Evolutionary conservation across 179 eudicot species (phyloP), one percentile per base, ranked within the genome.

Genomic region (Beta corolliflora): DNA sequence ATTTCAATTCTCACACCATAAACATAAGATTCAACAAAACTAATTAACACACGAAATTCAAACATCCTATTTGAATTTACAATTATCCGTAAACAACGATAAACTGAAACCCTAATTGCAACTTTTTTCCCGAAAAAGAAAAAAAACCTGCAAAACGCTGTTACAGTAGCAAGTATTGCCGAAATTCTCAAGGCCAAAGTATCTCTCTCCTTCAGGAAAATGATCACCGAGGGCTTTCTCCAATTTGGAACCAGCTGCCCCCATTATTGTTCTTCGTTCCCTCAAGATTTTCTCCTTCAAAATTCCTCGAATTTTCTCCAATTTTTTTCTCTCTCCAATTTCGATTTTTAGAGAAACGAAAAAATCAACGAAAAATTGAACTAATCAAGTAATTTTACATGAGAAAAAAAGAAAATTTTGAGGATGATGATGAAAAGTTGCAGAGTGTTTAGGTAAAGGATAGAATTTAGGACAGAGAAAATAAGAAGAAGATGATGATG

Each of bases 111-210:
- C 77, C 74, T 60, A 75, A 73, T 23, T 25, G 5, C 59, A 9
- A 36, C 41, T 52, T 52, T 7, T 52, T 52, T 11, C 55, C 55
- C 2, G 29, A 55, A 7, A 4, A n/a, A 53, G 29, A 54, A 58
- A 46, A 74, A 4, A 77, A 71, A 94, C 98, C 98, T 94, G 98
- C 77, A 94, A 88, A 76, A 94, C 98, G 80, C 95, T 91, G 86
- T 94, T 94, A 82, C 98, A 94, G 81, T 94, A 94, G 80, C 98
- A 94, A 84, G 98, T 94, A 50, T 94, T 94, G 84, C 98, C 98
- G 76, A 94, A 94, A 84, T 94, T 94, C 80, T 94, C 98, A 78
- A 94, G 88, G 16, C 98, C 97, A 68, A 94, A 93, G 81, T 92
- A 94, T 3, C 96, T 86, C 55, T 94, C 97, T 71, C 97, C 98